Conservation (phyloP, 768 basidiomycete genomes). For the Pisolithus microcarpus region DNA sequence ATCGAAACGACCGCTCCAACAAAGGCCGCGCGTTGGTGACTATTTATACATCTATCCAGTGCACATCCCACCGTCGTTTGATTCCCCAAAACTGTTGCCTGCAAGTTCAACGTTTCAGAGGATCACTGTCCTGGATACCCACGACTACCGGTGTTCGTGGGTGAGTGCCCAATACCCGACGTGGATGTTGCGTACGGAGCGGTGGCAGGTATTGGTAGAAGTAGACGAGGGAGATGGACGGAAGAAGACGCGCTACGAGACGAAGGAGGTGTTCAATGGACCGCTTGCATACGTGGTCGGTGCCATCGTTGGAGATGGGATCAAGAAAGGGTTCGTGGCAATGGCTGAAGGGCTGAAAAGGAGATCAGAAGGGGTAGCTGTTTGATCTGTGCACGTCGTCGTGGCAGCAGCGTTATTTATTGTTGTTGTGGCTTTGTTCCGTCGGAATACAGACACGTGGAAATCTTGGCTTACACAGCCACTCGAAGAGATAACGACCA, state of each 20-base stretch:
- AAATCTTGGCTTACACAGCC: no score
- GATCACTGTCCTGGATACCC: slow-evolving; percentile 46
- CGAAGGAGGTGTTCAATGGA: slow-evolving; percentile 53
- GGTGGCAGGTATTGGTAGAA: slow-evolving; percentile 55
- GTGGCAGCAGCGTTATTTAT: background rate
- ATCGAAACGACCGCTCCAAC: slow-evolving; percentile 38
- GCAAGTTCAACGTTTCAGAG: slow-evolving; percentile 35
- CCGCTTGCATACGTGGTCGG: slow-evolving; percentile 47
- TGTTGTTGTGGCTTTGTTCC: no score
- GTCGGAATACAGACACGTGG: no score
- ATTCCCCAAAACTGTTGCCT: slow-evolving; percentile 27
- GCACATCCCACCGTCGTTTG: slow-evolving; percentile 56
- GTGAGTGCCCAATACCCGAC: slow-evolving; percentile 30
- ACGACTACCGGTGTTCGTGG: slow-evolving; percentile 56
- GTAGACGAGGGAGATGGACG: slow-evolving; percentile 37
- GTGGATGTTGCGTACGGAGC: slow-evolving; percentile 46
- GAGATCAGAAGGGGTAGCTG: slow-evolving; percentile 33
- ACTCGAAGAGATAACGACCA: no score
- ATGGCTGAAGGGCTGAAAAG: slow-evolving; percentile 54
- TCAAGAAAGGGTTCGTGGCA: slow-evolving; percentile 42
- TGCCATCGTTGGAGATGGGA: slow-evolving; percentile 34
- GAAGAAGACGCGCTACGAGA: slow-evolving; percentile 56
- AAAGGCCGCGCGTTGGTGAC: slow-evolving; percentile 42
- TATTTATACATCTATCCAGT: slow-evolving; percentile 42
- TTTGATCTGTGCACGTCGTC: background rate